These are phyloP conservation scores for Platismatia glauca DNA, from an alignment of 495 filamentous ascomycete genomes.

Conservation along the genomic window DNA sequence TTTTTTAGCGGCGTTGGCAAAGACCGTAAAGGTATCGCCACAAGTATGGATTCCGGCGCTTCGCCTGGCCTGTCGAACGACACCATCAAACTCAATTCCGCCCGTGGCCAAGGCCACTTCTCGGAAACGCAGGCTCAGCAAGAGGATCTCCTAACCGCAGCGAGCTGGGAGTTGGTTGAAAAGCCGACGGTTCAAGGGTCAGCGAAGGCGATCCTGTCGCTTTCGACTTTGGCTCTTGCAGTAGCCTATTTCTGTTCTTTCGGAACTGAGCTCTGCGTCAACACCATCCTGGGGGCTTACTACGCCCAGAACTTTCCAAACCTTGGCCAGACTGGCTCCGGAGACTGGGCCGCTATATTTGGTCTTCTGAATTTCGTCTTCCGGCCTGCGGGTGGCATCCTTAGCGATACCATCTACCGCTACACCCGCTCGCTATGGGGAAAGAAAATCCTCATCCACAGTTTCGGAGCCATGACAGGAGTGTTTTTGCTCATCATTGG, in stretches of 20 bases:
- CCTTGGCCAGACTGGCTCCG: conserved; percentile 62
- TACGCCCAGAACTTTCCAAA: conserved; percentile 65
- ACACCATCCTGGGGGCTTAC: conserved; percentile 70
- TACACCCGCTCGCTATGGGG: conserved; percentile 52
- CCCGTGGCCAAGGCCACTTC: conserved; percentile 2
- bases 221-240: conserved; percentile 56
- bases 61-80: conserved; percentile 14
- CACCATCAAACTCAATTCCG: conserved; percentile 13
- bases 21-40: neutral
- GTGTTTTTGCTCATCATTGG: conserved; percentile 63
- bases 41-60: conserved; percentile 3
- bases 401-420: conserved; percentile 63
- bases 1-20: conserved; percentile 9
- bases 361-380: conserved; percentile 73
- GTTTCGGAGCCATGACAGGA: conserved; percentile 54
- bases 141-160: conserved; percentile 45
- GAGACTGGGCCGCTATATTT: conserved; percentile 80
- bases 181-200: conserved; percentile 55
- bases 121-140: conserved; percentile 43
- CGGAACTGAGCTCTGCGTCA: conserved; percentile 76
- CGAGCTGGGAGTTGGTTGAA: conserved; percentile 50
- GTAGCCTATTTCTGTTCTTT: conserved; percentile 74
- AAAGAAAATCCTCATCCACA: conserved; percentile 66
- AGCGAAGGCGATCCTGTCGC: conserved; percentile 47
- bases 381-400: conserved; percentile 62